Base-by-base conservation (phyloP, 306 rosid species). In the Heteromeles arbutifolia region DNA sequence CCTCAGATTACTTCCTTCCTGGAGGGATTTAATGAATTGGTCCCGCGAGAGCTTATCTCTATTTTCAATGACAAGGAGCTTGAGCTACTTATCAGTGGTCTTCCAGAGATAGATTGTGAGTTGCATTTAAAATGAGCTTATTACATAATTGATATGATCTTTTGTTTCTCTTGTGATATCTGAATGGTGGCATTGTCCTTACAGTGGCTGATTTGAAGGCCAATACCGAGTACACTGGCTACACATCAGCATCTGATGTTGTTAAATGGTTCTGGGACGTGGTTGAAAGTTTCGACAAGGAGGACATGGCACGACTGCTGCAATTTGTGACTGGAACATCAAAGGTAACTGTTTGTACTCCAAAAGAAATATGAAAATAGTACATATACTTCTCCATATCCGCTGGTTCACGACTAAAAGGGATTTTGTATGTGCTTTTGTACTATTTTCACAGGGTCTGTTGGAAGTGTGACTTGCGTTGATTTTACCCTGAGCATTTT, bases 301-400 rank as follows among this genome's bases (percentile, higher is more conserved):
- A 96, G 88, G 99, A 96, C 84, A 96, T 92, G 99, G 99, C 99
- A 29, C 89, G 97, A 83, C 89, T 96, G 50, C 88, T 96, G 88
- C 99, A 96, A 80, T 96, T 96, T 82, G 99, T 96, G 79, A 96
- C 99, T 58, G 99, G 99, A 82, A 96, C 99, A 72, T 96, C 99
- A 8, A 96, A 96, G 99, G 99, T 95, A 84, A 77, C 75, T 48
- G 19, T 37, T 41, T 59, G 52, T 53, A 58, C 70, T 32, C 21
- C 73, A 31, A 50, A 21, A 56, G 24, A 57, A n/a, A 9, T 57
- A 56, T 37, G 4, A 59, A 59, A 54, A 11, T 26, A 50, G 21
- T 17, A 15, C 67, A 7, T 65, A 2, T 41, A 29, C 18, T 24
- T 61, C 22, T 37, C 6, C 41, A 19, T 12, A 29, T 48, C 4